Percentiles rank a stretch among this genome's conserved stretches.
These are phyloP conservation scores for Oryza glumipatula DNA, from an alignment of 176 grass and related monocot genomes.

Conservation along the genomic window DNA sequence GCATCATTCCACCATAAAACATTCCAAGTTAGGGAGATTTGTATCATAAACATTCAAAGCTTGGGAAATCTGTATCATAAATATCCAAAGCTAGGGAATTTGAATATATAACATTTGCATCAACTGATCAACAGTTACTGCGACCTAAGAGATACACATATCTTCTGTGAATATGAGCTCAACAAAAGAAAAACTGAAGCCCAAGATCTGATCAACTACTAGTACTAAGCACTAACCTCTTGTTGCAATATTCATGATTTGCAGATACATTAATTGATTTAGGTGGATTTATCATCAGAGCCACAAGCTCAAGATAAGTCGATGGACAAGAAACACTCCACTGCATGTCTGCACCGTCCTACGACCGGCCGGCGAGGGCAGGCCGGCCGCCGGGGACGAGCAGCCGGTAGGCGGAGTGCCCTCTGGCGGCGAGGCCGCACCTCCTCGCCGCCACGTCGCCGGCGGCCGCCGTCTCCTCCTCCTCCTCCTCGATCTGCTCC, in stretches of 20 bases:
- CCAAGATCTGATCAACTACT: neutral
- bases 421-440: conserved; percentile 31
- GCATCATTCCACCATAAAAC: neutral
- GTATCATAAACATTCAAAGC: neutral
- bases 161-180: conserved; percentile 16
- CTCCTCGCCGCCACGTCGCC: neutral
- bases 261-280: neutral
- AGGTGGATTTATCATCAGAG: neutral
- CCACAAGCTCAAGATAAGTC: neutral
- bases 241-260: neutral
- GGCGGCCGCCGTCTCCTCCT: neutral
- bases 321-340: neutral
- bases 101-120: neutral
- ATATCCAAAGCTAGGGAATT: no score
- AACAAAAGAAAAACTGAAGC: conserved; percentile 23
- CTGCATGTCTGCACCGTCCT: neutral
- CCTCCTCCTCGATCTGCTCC: conserved; percentile 57
- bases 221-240: neutral
- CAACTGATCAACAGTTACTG: neutral
- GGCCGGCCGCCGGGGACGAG: neutral
- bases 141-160: neutral
- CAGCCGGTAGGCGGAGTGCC: conserved; percentile 37
- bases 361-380: conserved; percentile 5
- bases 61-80: no score
- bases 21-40: no score